These are phyloP conservation scores for Dichomitus squalens DNA, from an alignment of 1,284 basidiomycete genomes.

Conservation along the genomic window DNA sequence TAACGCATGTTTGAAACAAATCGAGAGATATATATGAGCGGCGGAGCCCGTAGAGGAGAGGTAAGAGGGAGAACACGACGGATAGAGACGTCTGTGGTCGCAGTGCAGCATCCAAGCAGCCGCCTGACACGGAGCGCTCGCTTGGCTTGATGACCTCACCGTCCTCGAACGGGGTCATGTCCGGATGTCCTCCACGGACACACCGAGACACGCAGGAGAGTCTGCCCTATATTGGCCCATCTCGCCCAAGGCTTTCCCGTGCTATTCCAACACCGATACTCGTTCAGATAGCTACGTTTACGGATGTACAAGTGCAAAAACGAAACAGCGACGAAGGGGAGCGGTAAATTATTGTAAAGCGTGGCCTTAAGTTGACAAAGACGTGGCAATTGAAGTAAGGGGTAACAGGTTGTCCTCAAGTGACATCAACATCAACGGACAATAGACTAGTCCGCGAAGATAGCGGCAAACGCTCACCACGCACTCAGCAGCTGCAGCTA, in stretches of 20 bases:
- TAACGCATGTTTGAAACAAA: conserved; percentile 12
- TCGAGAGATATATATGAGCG: conserved; percentile 7
- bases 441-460: conserved; percentile 7
- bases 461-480: neutral
- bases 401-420: conserved; percentile 28
- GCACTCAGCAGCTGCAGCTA: conserved; percentile 85
- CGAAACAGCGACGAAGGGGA: conserved; percentile 21
- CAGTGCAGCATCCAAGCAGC: neutral
- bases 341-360: conserved; percentile 29
- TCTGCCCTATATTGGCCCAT: neutral
- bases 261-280: conserved; percentile 25
- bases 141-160: conserved; percentile 20
- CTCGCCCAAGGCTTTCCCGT: neutral
- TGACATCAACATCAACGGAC: conserved; percentile 20
- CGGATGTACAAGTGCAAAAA: conserved; percentile 28
- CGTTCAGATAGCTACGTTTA: conserved; percentile 27
- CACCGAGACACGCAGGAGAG: too few relatives aligned
- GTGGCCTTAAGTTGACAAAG: conserved; percentile 11
- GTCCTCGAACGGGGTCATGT: neutral
- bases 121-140: conserved; percentile 16
- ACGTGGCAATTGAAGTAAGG: conserved; percentile 21
- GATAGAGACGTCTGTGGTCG: conserved; percentile 2
- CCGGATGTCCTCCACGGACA: too few relatives aligned
- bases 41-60: conserved; percentile 1
- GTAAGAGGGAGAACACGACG: neutral